A percentile compares a stretch with the other conserved stretches of the same genome.
These are phyloP conservation scores for Pelargonium nanum DNA, from an alignment of 345 rosid genomes.

Conservation along the genomic window DNA sequence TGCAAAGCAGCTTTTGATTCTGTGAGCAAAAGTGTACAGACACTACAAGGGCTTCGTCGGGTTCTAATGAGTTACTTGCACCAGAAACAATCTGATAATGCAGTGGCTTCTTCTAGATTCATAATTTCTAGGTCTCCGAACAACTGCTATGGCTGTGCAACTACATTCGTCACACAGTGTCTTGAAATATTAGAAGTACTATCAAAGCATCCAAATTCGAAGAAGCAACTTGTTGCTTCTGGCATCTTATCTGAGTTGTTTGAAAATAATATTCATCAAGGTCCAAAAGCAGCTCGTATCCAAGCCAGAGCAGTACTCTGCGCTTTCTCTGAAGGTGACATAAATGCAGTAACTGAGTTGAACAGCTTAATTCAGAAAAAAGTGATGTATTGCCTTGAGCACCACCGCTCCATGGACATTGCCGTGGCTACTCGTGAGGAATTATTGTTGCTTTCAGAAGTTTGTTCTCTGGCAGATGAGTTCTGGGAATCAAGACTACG, in stretches of 20 bases:
- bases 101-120: conserved; percentile 56
- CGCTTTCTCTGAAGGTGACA: conserved; percentile 91
- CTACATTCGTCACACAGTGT: conserved; percentile 86
- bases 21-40: conserved; percentile 98
- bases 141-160: conserved; percentile 97
- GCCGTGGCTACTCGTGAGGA: conserved; percentile 91
- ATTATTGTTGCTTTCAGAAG: conserved; percentile 85
- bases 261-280: conserved; percentile 96
- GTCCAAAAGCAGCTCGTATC: conserved; percentile 78
- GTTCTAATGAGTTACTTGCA: conserved; percentile 94
- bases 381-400: conserved; percentile 95
- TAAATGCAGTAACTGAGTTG: conserved; percentile 70
- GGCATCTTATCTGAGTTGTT: conserved; percentile 85
- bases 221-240: conserved; percentile 84
- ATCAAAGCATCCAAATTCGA: conserved; percentile 64
- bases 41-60: conserved; percentile 92
- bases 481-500: conserved; percentile 97
- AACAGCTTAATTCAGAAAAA: conserved; percentile 86
- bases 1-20: conserved; percentile 99
- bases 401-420: conserved; percentile 97
- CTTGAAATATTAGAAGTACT: conserved; percentile 81
- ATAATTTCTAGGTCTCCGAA: conserved; percentile 80
- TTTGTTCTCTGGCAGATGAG: conserved; percentile 91
- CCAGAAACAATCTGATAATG: conserved; percentile 66
- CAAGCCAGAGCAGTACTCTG: conserved; percentile 93